Base-by-base conservation (phyloP, 2,329 filamentous ascomycete genomes). In the Scedosporium boydii region DNA sequence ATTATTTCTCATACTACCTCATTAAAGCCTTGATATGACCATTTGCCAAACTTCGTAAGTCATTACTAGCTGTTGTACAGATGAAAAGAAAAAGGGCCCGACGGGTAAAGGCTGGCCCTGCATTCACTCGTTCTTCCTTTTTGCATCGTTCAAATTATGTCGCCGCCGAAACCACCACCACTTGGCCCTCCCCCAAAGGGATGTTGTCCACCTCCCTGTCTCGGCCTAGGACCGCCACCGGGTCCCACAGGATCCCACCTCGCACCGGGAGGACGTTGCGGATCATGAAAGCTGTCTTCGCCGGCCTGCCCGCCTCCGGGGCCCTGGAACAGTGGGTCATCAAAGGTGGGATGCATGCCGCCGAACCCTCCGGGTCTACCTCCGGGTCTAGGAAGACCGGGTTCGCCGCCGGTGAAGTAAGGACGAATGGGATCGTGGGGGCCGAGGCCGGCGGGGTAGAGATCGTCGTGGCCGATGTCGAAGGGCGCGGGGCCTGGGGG, bases 341-440 rank as follows among this genome's bases (percentile, higher is more conserved):
- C 91, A 72, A 96, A 95, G 0, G 93, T 96, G 0, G 95, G 95
- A 74, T 97, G 90, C 95, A 99, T 99, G 0, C 95, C 95, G 12
- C 88, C 86, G 10, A 82, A 82, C 21, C 86, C 83, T 6, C 57
- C n/a, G 2, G 48, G 48, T 21, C 48, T 53, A 10, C 29, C 51
- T 6, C 58, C 58, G 14, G 85, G 83, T 14, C 60, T 61, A 12
- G 58, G 63, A 0, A 80, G 78, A n/a, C 80, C 76, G 0, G 84
- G 82, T n/a, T 83, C 80, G 34, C 84, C 83, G 55, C 82, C 82
- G 6, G 86, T 83, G 62, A 91, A 84, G 2, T 83, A 82, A 4
- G 84, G 83, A 38, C 89, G 78, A 3, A 97, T 75, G 12, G 93
- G 92, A 73, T 97, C 93, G 68, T 92, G 80, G 0, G 93, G 93